phyloP scores from a whole-genome alignment of 139 green algal genomes.

The Chlorella sp. region DNA sequence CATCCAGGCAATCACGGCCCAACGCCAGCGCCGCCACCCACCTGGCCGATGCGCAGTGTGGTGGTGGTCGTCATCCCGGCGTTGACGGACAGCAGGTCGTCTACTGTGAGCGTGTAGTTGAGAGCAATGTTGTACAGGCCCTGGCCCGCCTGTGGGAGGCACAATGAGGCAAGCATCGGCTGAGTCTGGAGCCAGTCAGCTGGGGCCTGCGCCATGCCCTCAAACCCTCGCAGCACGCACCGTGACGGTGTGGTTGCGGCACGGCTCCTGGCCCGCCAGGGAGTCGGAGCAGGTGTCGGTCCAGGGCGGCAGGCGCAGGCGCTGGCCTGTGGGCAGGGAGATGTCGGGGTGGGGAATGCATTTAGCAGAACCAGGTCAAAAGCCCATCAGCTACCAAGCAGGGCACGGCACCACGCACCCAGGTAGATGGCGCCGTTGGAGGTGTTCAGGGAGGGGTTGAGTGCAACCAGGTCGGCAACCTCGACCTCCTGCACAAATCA shows the following conservation, averaged over 20 bases:
- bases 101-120: background rate
- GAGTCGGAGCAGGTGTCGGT: background rate
- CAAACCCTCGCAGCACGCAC: background rate
- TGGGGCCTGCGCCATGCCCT: too few relatives aligned
- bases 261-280: background rate
- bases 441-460: background rate
- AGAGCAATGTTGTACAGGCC: slow-evolving; percentile 7
- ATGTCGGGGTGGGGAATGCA: too few relatives aligned
- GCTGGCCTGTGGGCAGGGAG: background rate
- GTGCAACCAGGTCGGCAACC: background rate
- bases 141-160: slow-evolving; percentile 12
- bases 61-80: background rate
- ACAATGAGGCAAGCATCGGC: background rate
- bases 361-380: too few relatives aligned
- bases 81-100: slow-evolving; percentile 37
- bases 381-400: too few relatives aligned
- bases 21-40: background rate
- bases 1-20: background rate
- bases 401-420: background rate
- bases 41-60: slow-evolving; percentile 4
- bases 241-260: background rate
- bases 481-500: background rate
- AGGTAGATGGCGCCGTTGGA: background rate
- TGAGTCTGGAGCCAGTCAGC: too few relatives aligned
- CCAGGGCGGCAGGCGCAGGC: background rate